phyloP scores from a whole-genome alignment of 129 eudicot species.

The carrot (Daucus carota) region DH1_v3.0 NC_030384.2:42251001-42251500 shows the following conservation, averaged over 20 bases:
- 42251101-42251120: slow-evolving; percentile 50
- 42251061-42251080: slow-evolving; percentile 6
- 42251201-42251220: background rate
- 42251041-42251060: background rate
- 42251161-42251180: slow-evolving; percentile 5
- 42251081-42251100: background rate
- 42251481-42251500: background rate
- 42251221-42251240: too few species aligned
- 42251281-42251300: background rate
- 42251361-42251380: background rate
- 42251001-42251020: slow-evolving; percentile 93
- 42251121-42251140: slow-evolving; percentile 83
- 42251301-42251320: background rate
- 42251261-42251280: background rate
- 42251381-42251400: background rate
- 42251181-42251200: slow-evolving; percentile 9
- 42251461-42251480: background rate
- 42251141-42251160: slow-evolving; percentile 84
- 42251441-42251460: background rate
- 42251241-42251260: background rate
- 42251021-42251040: slow-evolving; percentile 74
- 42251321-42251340: background rate
- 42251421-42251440: background rate
- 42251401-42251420: background rate
- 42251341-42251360: background rate